Conservation (phyloP, 176 grass and related monocot genomes). For the Puccinellia tenuiflora region DNA sequence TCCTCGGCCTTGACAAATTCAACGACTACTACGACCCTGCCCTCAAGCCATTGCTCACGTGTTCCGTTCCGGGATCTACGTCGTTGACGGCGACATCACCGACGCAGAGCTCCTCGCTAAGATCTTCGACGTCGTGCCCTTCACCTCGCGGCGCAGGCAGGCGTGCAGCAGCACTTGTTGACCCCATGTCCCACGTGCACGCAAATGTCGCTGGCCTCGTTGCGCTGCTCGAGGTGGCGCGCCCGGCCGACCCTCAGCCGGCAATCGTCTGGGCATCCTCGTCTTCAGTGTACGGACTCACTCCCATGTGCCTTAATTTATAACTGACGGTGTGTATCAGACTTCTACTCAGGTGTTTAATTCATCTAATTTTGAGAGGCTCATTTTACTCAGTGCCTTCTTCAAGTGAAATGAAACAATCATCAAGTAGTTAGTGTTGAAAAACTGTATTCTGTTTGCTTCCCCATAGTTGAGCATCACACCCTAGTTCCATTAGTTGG, state of each 20-base stretch:
- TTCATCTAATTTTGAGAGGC: constrained; percentile 36
- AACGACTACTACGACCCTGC: constrained; percentile 81
- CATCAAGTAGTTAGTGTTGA: constrained; percentile 33
- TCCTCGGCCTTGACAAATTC: constrained; percentile 82
- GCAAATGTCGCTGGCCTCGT: constrained; percentile 73
- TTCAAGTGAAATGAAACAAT: constrained; percentile 23
- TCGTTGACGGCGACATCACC: constrained; percentile 78
- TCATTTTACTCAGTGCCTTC: constrained; percentile 37
- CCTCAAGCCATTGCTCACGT: constrained; percentile 66
- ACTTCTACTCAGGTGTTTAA: constrained; percentile 34
- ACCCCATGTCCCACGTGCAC: constrained; percentile 73
- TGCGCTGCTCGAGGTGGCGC: constrained; percentile 59
- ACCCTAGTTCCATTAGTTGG: too few species aligned
- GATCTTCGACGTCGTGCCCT: constrained; percentile 79
- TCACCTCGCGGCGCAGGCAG: constrained; percentile 89
- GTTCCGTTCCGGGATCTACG: constrained; percentile 63
- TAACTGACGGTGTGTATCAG: constrained; percentile 36
- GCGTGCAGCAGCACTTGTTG: constrained; percentile 76
- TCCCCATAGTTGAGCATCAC: constrained; percentile 25
- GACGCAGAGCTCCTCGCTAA: constrained; percentile 67
- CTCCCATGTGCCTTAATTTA: constrained; percentile 69
- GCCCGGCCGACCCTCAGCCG: constrained; percentile 60
- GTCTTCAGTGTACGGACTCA: constrained; percentile 76
- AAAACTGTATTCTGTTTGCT: constrained; percentile 32
- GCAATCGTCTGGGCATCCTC: constrained; percentile 86